phyloP scores from a whole-genome alignment of 2,329 filamentous ascomycete genomes.

The Bretziella fagacearum region DNA sequence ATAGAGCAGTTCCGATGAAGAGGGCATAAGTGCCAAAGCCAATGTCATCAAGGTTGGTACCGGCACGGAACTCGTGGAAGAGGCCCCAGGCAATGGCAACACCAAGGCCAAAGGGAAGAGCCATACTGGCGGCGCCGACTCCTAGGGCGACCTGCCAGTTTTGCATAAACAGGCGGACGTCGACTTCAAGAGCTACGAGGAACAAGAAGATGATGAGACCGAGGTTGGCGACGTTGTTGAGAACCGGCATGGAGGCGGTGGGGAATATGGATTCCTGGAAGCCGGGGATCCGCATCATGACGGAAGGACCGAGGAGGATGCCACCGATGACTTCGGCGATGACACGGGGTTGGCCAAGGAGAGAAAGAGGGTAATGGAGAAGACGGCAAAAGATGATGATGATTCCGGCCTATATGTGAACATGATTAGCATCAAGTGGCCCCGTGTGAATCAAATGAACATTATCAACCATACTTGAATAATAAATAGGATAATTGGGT shows the following conservation, averaged over 20 bases:
- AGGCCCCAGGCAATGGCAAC: conserved; percentile 66
- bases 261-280: conserved; percentile 69
- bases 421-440: neutral
- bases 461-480: conserved; percentile 38
- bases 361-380: conserved; percentile 59
- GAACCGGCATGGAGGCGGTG: conserved; percentile 46
- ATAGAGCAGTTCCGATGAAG: conserved; percentile 85
- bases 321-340: conserved; percentile 77
- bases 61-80: conserved; percentile 50
- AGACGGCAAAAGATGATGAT: conserved; percentile 32
- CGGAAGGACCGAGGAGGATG: conserved; percentile 69
- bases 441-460: neutral
- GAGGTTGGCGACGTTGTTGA: conserved; percentile 44
- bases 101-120: conserved; percentile 66
- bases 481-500: conserved; percentile 61
- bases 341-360: conserved; percentile 62
- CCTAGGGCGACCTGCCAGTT: conserved; percentile 69
- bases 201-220: conserved; percentile 76
- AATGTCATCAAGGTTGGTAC: conserved; percentile 26
- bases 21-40: conserved; percentile 39
- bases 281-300: conserved; percentile 70
- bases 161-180: conserved; percentile 55
- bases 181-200: conserved; percentile 73
- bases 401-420: conserved; percentile 24
- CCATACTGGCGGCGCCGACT: conserved; percentile 66